These are phyloP conservation scores for Paraconiothyrium brasiliense DNA, from an alignment of 2,329 filamentous ascomycete genomes.

Conservation along the genomic window DNA sequence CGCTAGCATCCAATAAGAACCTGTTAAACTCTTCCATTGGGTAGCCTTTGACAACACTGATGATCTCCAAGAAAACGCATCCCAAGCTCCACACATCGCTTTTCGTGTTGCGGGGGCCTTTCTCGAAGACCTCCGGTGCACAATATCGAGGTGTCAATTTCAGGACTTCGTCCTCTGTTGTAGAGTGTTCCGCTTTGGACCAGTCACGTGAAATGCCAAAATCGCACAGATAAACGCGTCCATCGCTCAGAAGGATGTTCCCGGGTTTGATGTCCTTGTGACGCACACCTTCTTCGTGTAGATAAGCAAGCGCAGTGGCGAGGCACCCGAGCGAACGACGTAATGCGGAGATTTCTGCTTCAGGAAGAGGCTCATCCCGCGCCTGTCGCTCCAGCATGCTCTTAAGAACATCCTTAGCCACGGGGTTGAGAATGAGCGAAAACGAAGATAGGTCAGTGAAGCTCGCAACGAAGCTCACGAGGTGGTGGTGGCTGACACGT, in stretches of 20 bases:
- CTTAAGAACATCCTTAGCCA: slow-evolving; percentile 32
- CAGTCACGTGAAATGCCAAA: slow-evolving; percentile 28
- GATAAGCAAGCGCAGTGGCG: slow-evolving; percentile 21
- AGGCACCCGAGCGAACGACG: slow-evolving; percentile 25
- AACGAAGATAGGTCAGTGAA: slow-evolving; percentile 28
- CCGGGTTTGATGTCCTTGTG: slow-evolving; percentile 31
- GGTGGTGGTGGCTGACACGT: slow-evolving; percentile 26
- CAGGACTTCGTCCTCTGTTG: slow-evolving; percentile 23
- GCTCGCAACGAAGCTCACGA: slow-evolving; percentile 27
- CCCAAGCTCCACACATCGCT: slow-evolving; percentile 33
- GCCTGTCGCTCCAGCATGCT: slow-evolving; percentile 31
- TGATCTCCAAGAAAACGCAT: slow-evolving; percentile 31
- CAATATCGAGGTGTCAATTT: slow-evolving; percentile 28
- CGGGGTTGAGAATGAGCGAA: slow-evolving; percentile 31
- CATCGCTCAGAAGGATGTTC: slow-evolving; percentile 25
- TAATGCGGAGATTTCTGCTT: slow-evolving; percentile 12
- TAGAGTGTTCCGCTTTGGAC: slow-evolving; percentile 24
- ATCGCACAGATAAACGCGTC: slow-evolving; percentile 25
- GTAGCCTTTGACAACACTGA: slow-evolving; percentile 30
- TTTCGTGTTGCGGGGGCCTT: slow-evolving; percentile 22
- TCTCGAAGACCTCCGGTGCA: slow-evolving; percentile 27
- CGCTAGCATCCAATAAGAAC: slow-evolving; percentile 12
- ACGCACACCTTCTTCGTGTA: slow-evolving; percentile 23
- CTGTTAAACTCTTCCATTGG: slow-evolving; percentile 25
- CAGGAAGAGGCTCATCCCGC: slow-evolving; percentile 20